Base-by-base conservation (phyloP, 768 basidiomycete genomes). In the Bullera alba region DNA sequence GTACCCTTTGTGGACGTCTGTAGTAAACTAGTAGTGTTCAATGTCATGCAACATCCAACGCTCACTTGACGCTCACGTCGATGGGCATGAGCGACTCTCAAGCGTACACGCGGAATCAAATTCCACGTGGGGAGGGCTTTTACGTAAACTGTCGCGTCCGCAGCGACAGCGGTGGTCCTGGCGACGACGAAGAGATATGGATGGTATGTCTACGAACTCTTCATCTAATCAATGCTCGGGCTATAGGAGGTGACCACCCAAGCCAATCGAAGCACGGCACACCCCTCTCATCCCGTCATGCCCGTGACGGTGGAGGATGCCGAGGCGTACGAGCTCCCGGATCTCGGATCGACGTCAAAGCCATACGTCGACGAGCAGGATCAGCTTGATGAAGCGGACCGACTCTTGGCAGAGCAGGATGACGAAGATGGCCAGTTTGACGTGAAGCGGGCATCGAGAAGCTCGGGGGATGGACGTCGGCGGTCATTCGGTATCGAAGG, bases 311-410 rank as follows among this genome's bases (percentile, higher is more conserved):
- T 50, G 14, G 16, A 38, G 5, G 62, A 65, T 22, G 65, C 65
- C n/a, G 68, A 70, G 38, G 68, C 35, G 22, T 70, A 67, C 51
- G 69, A 70, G 49, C 57, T 70, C 16, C 58, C 55, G 1, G 36
- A 44, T 17, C 55, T 63, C 23, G 8, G 29, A 45, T 26, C 27
- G 28, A 16, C 32, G 3, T 43, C 35, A 1, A 49, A 42, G n/a
- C 5, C 6, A 16, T 51, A 44, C 26, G 50, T 23, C 15, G 22
- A 25, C 12, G 52, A 47, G 14, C 39, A 51, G 10, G 44, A 48
- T 19, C 45, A 51, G 16, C 32, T 43, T 25, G 22, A 23, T 8
- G 57, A 56, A 38, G 55, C n/a, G n/a, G n/a, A 51, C 8, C 39
- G 35, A 15, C 19, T 25, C 29, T 28, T 26, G 26, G 19, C 32